Conservation (phyloP, 192 early-diverging fungal species). For the Entophlyctis helioformis region DNA sequence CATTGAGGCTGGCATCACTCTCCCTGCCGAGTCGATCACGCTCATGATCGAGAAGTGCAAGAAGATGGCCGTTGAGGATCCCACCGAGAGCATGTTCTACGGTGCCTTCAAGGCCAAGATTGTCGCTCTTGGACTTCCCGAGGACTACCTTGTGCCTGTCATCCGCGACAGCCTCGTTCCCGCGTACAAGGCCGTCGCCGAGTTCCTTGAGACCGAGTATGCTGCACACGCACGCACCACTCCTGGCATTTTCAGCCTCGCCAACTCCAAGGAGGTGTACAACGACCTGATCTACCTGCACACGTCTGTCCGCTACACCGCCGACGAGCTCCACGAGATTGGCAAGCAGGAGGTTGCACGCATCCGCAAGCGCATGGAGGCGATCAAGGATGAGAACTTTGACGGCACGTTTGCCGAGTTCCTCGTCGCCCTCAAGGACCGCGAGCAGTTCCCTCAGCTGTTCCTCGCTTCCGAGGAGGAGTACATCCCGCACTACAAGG, state of each 20-base stretch:
- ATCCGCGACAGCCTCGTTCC: conserved; percentile 10
- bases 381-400: conserved; percentile 12
- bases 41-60: conserved; percentile 16
- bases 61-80: neutral
- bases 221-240: conserved; percentile 9
- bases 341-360: conserved; percentile 26
- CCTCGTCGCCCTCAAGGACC: conserved; percentile 13
- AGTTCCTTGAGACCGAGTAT: conserved; percentile 20
- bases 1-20: conserved; percentile 10
- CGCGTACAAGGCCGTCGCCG: conserved; percentile 6
- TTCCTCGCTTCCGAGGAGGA: conserved; percentile 11
- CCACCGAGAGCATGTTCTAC: conserved; percentile 1
- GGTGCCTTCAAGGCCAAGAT: conserved; percentile 2
- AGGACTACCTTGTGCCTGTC: conserved; percentile 8
- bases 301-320: conserved; percentile 12
- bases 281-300: conserved; percentile 11
- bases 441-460: conserved; percentile 17
- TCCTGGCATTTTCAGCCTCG: conserved; percentile 15
- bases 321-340: conserved; percentile 23
- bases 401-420: conserved; percentile 20
- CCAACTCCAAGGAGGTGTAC: conserved; percentile 14
- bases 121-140: too few species aligned
- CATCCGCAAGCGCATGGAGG: conserved; percentile 16
- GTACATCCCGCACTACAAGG: conserved; percentile 11
- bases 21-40: conserved; percentile 10